A percentile compares a stretch with the other conserved stretches of the same genome.
Conservation (phyloP, 2,329 filamentous ascomycete genomes). For the Didymella keratinophila region DNA sequence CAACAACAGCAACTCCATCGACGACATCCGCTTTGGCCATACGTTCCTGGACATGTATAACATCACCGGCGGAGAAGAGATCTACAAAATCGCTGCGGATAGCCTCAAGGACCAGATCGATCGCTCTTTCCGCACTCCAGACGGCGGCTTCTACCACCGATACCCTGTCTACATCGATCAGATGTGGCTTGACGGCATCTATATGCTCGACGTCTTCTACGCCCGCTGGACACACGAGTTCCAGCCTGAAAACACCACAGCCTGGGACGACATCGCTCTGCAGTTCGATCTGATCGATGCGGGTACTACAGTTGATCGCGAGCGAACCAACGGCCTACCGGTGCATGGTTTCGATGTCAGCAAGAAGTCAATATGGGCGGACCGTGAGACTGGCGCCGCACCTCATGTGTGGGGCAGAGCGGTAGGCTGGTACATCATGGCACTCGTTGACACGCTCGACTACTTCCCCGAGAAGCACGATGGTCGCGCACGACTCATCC, state of each 20-base stretch:
- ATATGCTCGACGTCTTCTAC: constrained; percentile 41
- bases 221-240: constrained; percentile 39
- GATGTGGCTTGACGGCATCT: constrained; percentile 63
- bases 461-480: constrained; percentile 21
- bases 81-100: constrained; percentile 57
- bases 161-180: constrained; percentile 56
- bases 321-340: constrained; percentile 53
- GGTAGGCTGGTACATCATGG: constrained; percentile 63
- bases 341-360: constrained; percentile 64
- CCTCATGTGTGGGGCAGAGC: constrained; percentile 62
- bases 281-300: constrained; percentile 30
- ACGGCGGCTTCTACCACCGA: constrained; percentile 62
- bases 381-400: constrained; percentile 58
- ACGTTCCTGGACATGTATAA: constrained; percentile 54
- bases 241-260: constrained; percentile 40
- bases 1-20: constrained; percentile 53
- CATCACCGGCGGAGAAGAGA: constrained; percentile 43
- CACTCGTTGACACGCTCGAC: constrained; percentile 59
- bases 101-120: constrained; percentile 56
- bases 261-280: constrained; percentile 48
- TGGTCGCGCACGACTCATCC: constrained; percentile 40
- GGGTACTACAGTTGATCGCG: constrained; percentile 53
- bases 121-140: constrained; percentile 56
- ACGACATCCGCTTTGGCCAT: constrained; percentile 59
- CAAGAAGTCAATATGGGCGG: constrained; percentile 60